These are phyloP conservation scores for Pseudocercospora vitis DNA, from an alignment of 2,329 filamentous ascomycete species.

Conservation along the genomic window DNA sequence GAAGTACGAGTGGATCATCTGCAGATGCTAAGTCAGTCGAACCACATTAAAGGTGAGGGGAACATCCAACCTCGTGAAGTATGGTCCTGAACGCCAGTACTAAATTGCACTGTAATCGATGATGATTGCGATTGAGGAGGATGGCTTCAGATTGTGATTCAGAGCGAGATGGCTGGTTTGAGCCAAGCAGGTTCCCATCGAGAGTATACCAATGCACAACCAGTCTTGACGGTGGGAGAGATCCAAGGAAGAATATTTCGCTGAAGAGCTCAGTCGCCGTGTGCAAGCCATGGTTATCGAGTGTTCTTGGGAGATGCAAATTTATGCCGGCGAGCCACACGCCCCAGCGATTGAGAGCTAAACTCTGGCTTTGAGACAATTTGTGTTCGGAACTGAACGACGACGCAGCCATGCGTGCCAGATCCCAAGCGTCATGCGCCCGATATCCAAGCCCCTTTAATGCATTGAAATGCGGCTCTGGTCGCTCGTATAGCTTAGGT, in stretches of 20 bases:
- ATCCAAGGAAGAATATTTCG: conserved; percentile 17
- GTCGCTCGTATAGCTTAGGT: neutral
- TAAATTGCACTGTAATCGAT: neutral
- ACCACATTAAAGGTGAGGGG: too few species aligned
- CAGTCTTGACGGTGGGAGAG: conserved; percentile 15
- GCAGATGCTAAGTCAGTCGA: neutral
- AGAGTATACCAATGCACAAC: neutral
- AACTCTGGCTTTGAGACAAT: conserved; percentile 4
- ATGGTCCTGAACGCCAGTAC: neutral
- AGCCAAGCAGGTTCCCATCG: neutral
- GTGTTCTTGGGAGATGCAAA: neutral
- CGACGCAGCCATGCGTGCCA: conserved; percentile 9
- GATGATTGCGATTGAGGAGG: neutral
- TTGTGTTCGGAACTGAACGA: neutral
- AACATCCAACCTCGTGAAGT: conserved; percentile 15
- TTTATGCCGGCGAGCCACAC: neutral
- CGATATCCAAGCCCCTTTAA: conserved; percentile 7
- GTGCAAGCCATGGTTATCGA: neutral
- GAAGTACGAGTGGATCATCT: conserved; percentile 20
- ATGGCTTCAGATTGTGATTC: conserved; percentile 5
- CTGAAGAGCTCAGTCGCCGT: conserved; percentile 15
- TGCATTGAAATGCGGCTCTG: neutral
- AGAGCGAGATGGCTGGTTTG: neutral
- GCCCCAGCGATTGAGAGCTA: neutral
- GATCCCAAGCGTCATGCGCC: conserved; percentile 12